Evolutionary conservation across 495 filamentous ascomycete genomes (phyloP), one percentile per base, ranked within the genome.

Genomic region (Jackrogersella minutella): DNA sequence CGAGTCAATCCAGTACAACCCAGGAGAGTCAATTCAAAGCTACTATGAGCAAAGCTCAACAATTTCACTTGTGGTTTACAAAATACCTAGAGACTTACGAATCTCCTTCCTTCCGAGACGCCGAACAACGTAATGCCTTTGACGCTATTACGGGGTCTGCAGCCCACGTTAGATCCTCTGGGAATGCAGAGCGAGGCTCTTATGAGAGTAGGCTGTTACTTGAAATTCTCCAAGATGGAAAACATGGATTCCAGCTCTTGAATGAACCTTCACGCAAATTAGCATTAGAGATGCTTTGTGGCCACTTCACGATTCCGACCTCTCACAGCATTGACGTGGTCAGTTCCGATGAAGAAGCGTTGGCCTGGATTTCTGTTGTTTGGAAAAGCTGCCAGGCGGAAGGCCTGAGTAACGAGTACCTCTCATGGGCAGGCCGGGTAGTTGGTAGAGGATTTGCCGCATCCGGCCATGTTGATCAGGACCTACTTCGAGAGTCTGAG

Each of bases 371-470:
- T 21, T 77, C 87, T 28, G 82, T 87, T 28, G 79, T 97, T 2
- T 93, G 89, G 86, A 86, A 90, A 66, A 92, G 87, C 19, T 90
- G 92, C 66, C 84, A 86, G 58, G 80, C 81, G 21, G 78, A 81
- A 36, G 76, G 80, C 8, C 81, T 88, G 28, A 89, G 88, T 40
- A 78, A 81, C 24, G 84, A 86, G 17, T 98, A 95, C 73, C 77
- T 90, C 10, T 76, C 91, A 3, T 99, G 95, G 95, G 90, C 90
- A 36, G 93, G 89, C 5, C 85, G 87, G 53, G 89, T 93, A 13
- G 81, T 99, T 19, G 95, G 95, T 16, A 85, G 92, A 67, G 88
- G 92, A 0, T 98, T 93, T 77, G 88, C 90, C 41, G 83, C 90
- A 3, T 90, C 87, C 47, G 91, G 91, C 14, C 78, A 85, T 58